Percentiles rank a stretch among this genome's conserved stretches.
Evolutionary conservation across 257 asterid genomes (phyloP).

Genomic region (Cynanchum wilfordii): DNA sequence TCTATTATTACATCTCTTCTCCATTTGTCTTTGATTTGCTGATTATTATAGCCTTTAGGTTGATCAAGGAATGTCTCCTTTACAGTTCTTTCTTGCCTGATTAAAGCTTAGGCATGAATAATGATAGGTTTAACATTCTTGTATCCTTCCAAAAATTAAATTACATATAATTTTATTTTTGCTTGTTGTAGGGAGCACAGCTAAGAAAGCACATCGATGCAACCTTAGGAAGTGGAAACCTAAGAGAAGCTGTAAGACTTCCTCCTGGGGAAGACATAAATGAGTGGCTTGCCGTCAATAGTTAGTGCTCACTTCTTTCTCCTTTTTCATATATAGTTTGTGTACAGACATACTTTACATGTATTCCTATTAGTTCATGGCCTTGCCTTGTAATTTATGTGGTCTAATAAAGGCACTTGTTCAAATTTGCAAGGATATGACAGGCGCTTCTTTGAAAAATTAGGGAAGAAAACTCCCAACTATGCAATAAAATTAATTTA

Average conservation of each 20-base stretch:
- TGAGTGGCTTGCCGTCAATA: slow-evolving; percentile 95
- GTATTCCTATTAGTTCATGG: neutral
- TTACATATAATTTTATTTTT: neutral
- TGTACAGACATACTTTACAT: neutral
- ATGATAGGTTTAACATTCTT: neutral
- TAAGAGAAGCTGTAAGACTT: slow-evolving; percentile 90
- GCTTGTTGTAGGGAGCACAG: slow-evolving; percentile 72
- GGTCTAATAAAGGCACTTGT: neutral
- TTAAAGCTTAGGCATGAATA: neutral
- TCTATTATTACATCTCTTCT: neutral
- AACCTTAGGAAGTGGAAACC: slow-evolving; percentile 87
- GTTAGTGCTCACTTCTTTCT: slow-evolving; percentile 38
- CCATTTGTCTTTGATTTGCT: neutral
- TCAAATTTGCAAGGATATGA: neutral
- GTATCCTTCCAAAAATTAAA: neutral
- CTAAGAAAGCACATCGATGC: slow-evolving; percentile 87
- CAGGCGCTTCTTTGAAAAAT: neutral
- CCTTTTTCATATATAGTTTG: neutral
- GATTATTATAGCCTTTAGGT: no score
- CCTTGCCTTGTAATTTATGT: neutral
- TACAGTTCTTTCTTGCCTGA: neutral
- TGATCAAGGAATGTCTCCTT: neutral
- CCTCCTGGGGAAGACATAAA: slow-evolving; percentile 94
- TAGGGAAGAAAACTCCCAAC: neutral
- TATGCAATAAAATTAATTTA: neutral